Percentiles rank a stretch among this genome's conserved stretches.
Conservation (phyloP, 345 rosid genomes). For the Heritiera fomes region DNA sequence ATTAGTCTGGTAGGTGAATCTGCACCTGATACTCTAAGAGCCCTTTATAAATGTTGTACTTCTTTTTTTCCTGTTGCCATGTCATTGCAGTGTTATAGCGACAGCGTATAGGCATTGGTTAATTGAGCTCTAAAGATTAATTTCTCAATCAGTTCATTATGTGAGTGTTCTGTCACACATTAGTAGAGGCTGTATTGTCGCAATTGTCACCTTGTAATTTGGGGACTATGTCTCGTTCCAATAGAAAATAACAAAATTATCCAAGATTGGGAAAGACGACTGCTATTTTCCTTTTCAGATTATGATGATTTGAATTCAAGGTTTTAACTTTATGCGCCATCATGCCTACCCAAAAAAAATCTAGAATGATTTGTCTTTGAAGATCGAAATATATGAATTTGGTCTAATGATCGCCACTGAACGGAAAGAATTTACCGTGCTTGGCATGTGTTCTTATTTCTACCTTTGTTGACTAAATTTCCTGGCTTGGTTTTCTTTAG, state of each 20-base stretch:
- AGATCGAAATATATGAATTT: constrained; percentile 9
- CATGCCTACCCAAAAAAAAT: background rate
- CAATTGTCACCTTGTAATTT: background rate
- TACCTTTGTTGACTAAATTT: constrained; percentile 17
- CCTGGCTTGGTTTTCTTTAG: constrained; percentile 37
- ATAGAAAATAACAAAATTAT: constrained; percentile 4
- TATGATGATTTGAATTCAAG: background rate
- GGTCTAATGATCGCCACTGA: background rate
- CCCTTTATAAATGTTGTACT: background rate
- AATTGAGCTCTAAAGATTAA: background rate
- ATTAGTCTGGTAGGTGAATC: background rate
- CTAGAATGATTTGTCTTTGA: background rate
- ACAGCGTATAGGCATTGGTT: background rate
- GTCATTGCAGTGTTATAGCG: background rate
- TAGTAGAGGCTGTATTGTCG: background rate
- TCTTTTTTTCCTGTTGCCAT: background rate
- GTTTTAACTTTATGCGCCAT: background rate
- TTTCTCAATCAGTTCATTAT: constrained; percentile 4
- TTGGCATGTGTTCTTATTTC: constrained; percentile 5
- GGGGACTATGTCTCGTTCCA: background rate
- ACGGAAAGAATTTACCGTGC: background rate
- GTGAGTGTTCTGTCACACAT: background rate
- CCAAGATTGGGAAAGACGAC: background rate
- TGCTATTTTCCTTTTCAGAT: background rate
- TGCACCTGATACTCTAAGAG: background rate